Conservation (phyloP, 202 grass and related monocot species). For the Digitaria exilis region DNA sequence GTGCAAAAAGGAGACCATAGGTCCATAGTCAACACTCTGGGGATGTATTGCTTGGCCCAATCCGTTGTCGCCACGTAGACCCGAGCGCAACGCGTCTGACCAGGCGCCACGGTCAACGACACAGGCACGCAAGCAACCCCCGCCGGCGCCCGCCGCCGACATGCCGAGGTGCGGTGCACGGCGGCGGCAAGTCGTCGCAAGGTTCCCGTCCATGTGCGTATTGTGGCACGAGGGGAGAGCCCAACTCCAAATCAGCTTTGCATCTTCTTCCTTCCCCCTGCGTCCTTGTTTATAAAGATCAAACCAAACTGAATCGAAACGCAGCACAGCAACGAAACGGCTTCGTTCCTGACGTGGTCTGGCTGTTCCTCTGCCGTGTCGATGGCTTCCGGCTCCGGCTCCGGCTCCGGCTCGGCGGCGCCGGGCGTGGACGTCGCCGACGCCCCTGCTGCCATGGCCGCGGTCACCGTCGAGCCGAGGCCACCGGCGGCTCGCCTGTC, state of each 20-base stretch:
- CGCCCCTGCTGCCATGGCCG: background rate
- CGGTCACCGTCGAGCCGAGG: constrained; percentile 31
- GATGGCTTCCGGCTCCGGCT: constrained; percentile 40
- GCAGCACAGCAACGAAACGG: background rate
- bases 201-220: background rate
- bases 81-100: background rate
- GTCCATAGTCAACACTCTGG: background rate
- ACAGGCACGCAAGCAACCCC: background rate
- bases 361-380: background rate
- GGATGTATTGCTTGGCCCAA: background rate
- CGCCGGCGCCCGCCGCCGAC: constrained; percentile 8
- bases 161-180: constrained; percentile 39
- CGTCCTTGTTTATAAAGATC: background rate
- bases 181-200: background rate
- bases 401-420: background rate
- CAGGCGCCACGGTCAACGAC: background rate
- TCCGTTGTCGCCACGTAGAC: background rate
- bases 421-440: background rate
- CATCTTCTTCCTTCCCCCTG: background rate
- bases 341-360: background rate
- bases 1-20: constrained; percentile 3
- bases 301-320: background rate
- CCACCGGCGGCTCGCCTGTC: constrained; percentile 7
- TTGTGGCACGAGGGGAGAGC: background rate
- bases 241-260: constrained; percentile 23